Conservation (phyloP, 2,329 filamentous ascomycete genomes). For the Fusarium chlamydosporum region DNA sequence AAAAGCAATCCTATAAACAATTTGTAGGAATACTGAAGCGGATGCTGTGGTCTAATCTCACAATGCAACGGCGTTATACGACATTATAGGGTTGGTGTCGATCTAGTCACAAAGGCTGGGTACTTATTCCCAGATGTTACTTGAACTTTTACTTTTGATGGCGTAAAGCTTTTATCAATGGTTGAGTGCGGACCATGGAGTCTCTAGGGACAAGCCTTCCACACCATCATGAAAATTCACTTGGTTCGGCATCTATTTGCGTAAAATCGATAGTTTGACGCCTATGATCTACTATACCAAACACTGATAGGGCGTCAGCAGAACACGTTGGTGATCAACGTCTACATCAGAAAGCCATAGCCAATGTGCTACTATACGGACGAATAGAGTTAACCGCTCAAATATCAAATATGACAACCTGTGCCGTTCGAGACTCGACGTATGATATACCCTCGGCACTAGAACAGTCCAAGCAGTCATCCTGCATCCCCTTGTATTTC, state of each 20-base stretch:
- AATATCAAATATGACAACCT: not conserved
- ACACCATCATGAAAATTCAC: too few relatives aligned
- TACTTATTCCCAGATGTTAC: not conserved
- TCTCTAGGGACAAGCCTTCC: not conserved
- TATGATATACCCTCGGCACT: slow-evolving; percentile 4
- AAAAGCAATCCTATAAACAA: too few relatives aligned
- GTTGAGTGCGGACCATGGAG: not conserved
- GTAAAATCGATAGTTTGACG: too few relatives aligned
- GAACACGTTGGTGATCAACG: too few relatives aligned
- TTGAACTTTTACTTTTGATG: not conserved
- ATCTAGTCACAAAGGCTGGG: not conserved
- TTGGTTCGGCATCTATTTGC: too few relatives aligned
- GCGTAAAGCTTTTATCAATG: not conserved
- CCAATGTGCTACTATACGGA: too few relatives aligned
- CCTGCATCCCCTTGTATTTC: not conserved
- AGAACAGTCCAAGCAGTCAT: not conserved
- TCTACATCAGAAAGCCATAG: too few relatives aligned
- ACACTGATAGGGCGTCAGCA: too few relatives aligned
- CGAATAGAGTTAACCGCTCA: not conserved
- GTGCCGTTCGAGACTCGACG: not conserved
- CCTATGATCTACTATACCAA: too few relatives aligned
- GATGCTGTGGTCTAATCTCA: rapidly evolving
- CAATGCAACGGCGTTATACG: not conserved
- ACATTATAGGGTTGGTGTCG: not conserved
- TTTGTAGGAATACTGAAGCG: rapidly evolving